Conservation (phyloP, 1,284 basidiomycete genomes). For the Vanrija sp. region DNA sequence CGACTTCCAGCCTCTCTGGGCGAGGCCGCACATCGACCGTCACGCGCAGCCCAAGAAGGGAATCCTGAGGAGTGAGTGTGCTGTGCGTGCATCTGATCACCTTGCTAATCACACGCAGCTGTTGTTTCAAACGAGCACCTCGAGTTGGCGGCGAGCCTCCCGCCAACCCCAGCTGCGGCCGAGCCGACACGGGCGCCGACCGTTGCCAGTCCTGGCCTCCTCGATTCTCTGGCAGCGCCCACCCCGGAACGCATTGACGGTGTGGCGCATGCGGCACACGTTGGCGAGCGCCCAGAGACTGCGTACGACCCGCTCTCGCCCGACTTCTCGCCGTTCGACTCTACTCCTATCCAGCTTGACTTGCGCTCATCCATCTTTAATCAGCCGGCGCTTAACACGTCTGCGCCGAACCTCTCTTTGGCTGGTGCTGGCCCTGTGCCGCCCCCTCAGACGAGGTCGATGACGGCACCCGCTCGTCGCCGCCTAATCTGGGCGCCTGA, state of each 20-base stretch:
- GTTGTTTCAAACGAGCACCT: conserved; percentile 40
- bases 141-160: conserved; percentile 45
- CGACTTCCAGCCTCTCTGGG: conserved; percentile 60
- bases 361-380: conserved; percentile 18
- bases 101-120: conserved; percentile 46
- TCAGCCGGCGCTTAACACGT: conserved; percentile 51
- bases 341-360: conserved; percentile 17
- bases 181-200: conserved; percentile 29
- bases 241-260: conserved; percentile 83
- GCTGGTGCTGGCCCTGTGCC: conserved; percentile 50
- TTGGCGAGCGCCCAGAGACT: conserved; percentile 19
- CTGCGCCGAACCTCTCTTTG: conserved; percentile 75
- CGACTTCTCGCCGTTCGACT: conserved; percentile 54
- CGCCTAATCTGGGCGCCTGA: conserved; percentile 83
- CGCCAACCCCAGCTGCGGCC: conserved; percentile 61
- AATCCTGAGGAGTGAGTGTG: conserved; percentile 77
- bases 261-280: conserved; percentile 59
- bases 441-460: conserved; percentile 18
- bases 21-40: conserved; percentile 64
- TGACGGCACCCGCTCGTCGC: conserved; percentile 52
- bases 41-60: conserved; percentile 68
- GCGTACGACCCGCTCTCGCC: conserved; percentile 55
- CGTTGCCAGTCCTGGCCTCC: conserved; percentile 57
- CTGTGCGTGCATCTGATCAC: neutral
- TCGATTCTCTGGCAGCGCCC: conserved; percentile 70